phyloP scores from a whole-genome alignment of 768 basidiomycete genomes.

The Daedalea quercina region DNA sequence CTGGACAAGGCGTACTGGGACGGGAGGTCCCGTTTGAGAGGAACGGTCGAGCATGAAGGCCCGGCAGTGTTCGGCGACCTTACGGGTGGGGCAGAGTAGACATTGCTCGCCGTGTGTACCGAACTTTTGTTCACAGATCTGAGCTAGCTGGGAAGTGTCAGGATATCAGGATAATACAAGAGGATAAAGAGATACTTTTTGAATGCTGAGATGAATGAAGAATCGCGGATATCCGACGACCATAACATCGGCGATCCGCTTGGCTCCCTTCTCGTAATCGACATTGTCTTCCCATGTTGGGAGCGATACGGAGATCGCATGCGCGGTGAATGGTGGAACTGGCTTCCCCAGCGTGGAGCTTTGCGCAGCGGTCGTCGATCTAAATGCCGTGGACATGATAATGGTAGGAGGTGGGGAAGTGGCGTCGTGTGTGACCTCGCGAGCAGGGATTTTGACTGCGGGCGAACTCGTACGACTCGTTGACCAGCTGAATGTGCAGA shows the following conservation, averaged over 20 bases:
- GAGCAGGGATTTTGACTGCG: too few relatives aligned
- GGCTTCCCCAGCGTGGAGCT: constrained; percentile 36
- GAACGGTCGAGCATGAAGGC: constrained; percentile 58
- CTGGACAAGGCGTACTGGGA: constrained; percentile 55
- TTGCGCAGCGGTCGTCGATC: background rate
- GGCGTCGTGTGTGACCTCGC: too few relatives aligned
- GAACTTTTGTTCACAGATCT: constrained; percentile 74
- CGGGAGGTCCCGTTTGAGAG: constrained; percentile 31
- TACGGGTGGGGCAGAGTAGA: constrained; percentile 73
- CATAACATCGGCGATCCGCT: constrained; percentile 74
- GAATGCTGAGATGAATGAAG: constrained; percentile 83
- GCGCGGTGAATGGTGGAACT: constrained; percentile 65
- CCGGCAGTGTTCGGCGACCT: constrained; percentile 68
- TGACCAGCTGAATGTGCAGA: too few relatives aligned
- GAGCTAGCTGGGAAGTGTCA: constrained; percentile 54
- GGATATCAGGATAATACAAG: background rate
- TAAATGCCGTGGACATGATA: too few relatives aligned
- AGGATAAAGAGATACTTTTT: constrained; percentile 52
- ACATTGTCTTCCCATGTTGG: constrained; percentile 91
- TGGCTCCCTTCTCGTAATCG: constrained; percentile 85
- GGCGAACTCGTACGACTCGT: too few relatives aligned
- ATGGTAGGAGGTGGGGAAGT: too few relatives aligned
- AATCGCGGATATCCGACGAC: constrained; percentile 91
- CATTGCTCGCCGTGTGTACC: constrained; percentile 63
- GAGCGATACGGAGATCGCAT: constrained; percentile 92